Conservation (phyloP, 2,329 filamentous ascomycete genomes). For the Colletotrichum sidae region DNA sequence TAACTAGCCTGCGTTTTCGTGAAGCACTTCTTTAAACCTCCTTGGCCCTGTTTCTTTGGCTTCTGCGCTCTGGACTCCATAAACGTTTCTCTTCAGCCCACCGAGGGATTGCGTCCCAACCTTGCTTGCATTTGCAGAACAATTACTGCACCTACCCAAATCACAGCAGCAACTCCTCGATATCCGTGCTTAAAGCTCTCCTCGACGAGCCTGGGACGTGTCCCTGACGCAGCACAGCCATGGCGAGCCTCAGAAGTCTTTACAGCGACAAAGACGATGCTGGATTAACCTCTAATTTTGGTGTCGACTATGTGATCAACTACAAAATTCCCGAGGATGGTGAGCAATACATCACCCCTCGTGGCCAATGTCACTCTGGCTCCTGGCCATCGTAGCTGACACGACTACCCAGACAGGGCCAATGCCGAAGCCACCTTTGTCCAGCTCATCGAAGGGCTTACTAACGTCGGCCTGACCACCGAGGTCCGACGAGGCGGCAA, state of each 20-base stretch:
- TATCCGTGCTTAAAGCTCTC: slow-evolving; percentile 32
- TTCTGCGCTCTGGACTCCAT: neutral
- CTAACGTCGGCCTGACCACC: slow-evolving; percentile 83
- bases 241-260: slow-evolving; percentile 36
- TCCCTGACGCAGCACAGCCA: slow-evolving; percentile 10
- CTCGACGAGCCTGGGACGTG: slow-evolving; percentile 27
- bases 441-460: slow-evolving; percentile 80
- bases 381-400: neutral
- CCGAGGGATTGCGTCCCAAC: slow-evolving; percentile 21
- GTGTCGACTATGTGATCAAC: slow-evolving; percentile 90
- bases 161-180: neutral
- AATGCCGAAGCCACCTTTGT: slow-evolving; percentile 82
- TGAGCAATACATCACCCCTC: slow-evolving; percentile 49
- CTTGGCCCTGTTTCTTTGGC: neutral
- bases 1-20: neutral
- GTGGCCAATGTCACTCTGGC: neutral
- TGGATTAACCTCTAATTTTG: slow-evolving; percentile 37
- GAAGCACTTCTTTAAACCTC: neutral
- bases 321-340: slow-evolving; percentile 79
- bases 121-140: neutral
- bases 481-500: slow-evolving; percentile 87
- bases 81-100: neutral
- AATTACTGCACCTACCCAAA: neutral
- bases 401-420: slow-evolving; percentile 65
- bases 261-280: slow-evolving; percentile 35